Conservation (phyloP, 1,284 basidiomycete species). For the Tylopilus orsonianus region DNA sequence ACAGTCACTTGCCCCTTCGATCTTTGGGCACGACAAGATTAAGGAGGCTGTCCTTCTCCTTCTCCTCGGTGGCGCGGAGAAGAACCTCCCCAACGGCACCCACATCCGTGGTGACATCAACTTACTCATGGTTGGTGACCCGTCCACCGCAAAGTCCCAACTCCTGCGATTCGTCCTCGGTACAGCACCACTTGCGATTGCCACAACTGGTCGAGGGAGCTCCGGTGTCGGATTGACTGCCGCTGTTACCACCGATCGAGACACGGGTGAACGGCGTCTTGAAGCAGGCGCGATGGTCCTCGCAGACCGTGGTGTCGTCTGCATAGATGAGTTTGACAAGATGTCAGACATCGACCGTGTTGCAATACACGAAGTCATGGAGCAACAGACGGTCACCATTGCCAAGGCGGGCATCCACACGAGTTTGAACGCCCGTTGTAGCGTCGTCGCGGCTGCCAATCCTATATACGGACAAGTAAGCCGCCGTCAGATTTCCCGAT, state of each 20-base stretch:
- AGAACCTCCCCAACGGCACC: constrained; percentile 96
- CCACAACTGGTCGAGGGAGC: constrained; percentile 95
- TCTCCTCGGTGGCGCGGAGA: constrained; percentile 94
- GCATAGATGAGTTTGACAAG: constrained; percentile 99
- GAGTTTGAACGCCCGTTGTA: constrained; percentile 95
- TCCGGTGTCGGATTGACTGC: constrained; percentile 99
- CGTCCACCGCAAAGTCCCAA: constrained; percentile 97
- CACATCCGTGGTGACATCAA: constrained; percentile 99
- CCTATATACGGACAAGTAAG: constrained; percentile 96
- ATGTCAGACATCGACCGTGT: constrained; percentile 99
- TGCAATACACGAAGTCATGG: constrained; percentile 99
- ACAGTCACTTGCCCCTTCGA: constrained; percentile 95
- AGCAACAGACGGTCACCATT: constrained; percentile 99
- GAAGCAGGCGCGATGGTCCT: constrained; percentile 99
- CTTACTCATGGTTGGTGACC: constrained; percentile 99
- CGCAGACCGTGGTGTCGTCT: constrained; percentile 98
- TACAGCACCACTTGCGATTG: constrained; percentile 96
- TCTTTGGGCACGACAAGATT: constrained; percentile 95
- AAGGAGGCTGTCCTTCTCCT: constrained; percentile 93
- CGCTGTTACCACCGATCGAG: constrained; percentile 98
- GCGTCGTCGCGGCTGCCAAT: constrained; percentile 97
- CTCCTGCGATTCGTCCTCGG: constrained; percentile 95
- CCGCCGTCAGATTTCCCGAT: constrained; percentile 6
- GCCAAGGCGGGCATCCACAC: constrained; percentile 99
- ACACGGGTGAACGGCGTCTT: constrained; percentile 93